These are phyloP conservation scores for Phanerodontia chrysosporium DNA, from an alignment of 768 basidiomycete species.

Conservation along the genomic window DNA sequence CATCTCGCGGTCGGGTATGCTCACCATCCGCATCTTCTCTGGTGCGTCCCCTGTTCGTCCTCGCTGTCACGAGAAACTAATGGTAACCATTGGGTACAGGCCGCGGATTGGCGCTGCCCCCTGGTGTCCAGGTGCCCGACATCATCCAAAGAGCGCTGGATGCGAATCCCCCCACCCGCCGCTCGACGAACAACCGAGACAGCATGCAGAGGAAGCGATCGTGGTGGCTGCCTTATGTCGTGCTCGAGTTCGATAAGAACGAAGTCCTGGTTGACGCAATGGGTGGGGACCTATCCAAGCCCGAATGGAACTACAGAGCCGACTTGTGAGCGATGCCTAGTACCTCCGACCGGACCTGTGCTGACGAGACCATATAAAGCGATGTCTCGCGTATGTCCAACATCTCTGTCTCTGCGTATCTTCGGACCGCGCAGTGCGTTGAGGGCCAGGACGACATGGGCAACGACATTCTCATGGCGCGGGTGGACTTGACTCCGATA, in stretches of 20 bases:
- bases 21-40: conserved; percentile 94
- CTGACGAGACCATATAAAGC: conserved; percentile 35
- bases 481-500: conserved; percentile 82
- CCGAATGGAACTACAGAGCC: conserved; percentile 94
- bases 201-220: conserved; percentile 89
- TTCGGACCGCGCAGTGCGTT: conserved; percentile 72
- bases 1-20: conserved; percentile 81
- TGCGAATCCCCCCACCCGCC: conserved; percentile 47
- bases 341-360: conserved; percentile 3
- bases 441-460: conserved; percentile 92
- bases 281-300: conserved; percentile 86
- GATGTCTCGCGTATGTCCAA: conserved; percentile 94
- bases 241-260: conserved; percentile 97
- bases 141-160: conserved; percentile 82
- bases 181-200: conserved; percentile 74
- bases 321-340: conserved; percentile 68
- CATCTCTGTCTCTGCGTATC: conserved; percentile 87
- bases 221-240: conserved; percentile 96
- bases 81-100: conserved; percentile 36
- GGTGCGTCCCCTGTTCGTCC: conserved; percentile 39
- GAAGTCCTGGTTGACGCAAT: conserved; percentile 95
- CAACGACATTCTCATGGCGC: conserved; percentile 91
- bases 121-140: conserved; percentile 75
- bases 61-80: background rate
- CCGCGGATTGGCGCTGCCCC: conserved; percentile 76